phyloP scores from a whole-genome alignment of 139 green algal genomes.

The Haematococcus lacustris region DNA sequence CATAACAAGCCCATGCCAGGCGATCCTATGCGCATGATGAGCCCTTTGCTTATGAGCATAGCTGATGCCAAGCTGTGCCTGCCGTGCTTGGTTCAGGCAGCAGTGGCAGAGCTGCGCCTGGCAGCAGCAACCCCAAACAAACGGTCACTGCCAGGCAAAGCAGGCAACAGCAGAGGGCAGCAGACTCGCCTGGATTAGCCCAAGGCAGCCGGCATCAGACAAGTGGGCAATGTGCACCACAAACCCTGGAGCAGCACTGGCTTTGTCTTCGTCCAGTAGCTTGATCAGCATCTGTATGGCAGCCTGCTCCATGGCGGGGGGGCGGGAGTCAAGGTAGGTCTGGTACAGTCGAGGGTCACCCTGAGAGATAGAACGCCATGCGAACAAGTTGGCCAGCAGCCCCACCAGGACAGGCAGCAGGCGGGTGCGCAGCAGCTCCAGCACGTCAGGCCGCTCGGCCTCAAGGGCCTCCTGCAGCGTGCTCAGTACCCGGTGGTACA shows the following conservation, averaged over 20 bases:
- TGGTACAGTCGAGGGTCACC: slow-evolving; percentile 53
- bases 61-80: too few relatives aligned
- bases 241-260: slow-evolving; percentile 38
- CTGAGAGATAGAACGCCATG: too few relatives aligned
- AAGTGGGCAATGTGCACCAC: slow-evolving; percentile 76
- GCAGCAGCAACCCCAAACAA: not conserved
- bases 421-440: too few relatives aligned
- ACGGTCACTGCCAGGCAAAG: not conserved
- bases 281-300: slow-evolving; percentile 59
- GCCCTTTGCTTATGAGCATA: too few relatives aligned
- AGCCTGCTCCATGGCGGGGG: slow-evolving; percentile 61
- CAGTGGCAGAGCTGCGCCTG: not conserved
- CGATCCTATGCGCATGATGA: too few relatives aligned
- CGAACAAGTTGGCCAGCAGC: too few relatives aligned
- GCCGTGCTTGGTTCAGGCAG: not conserved
- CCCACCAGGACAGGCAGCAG: too few relatives aligned
- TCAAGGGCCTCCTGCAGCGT: too few relatives aligned
- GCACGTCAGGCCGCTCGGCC: too few relatives aligned
- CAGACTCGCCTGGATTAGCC: slow-evolving; percentile 36
- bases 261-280: slow-evolving; percentile 39
- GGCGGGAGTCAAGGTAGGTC: slow-evolving; percentile 69
- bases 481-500: too few relatives aligned
- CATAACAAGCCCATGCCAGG: too few relatives aligned
- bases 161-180: not conserved
- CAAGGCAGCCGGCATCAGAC: slow-evolving; percentile 37